Evolutionary conservation across 805 yeast species (phyloP).

Genomic region (Cyberlindnera euphorbiiphila): DNA sequence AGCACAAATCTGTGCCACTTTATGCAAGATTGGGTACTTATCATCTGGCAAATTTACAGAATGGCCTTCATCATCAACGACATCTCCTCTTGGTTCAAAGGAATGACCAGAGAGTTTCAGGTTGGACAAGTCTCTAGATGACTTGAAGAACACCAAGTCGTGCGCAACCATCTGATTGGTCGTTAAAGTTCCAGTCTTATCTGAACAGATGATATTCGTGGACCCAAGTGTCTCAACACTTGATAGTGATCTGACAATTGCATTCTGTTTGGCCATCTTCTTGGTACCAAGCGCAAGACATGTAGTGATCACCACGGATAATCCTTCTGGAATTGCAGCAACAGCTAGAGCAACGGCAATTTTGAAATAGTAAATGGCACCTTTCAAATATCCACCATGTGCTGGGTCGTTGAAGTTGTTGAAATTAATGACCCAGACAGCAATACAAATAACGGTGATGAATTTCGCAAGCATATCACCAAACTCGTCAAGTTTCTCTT

Average conservation of each 20-base stretch:
- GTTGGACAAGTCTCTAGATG: slow-evolving; percentile 26
- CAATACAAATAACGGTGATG: slow-evolving; percentile 43
- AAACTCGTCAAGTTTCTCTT: slow-evolving; percentile 35
- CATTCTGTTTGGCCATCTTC: slow-evolving; percentile 44
- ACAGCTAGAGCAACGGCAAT: slow-evolving; percentile 47
- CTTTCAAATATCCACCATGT: slow-evolving; percentile 40
- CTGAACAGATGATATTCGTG: slow-evolving; percentile 44
- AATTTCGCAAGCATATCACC: slow-evolving; percentile 40
- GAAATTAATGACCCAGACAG: slow-evolving; percentile 42
- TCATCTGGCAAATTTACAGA: slow-evolving; percentile 33
- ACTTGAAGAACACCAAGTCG: slow-evolving; percentile 30
- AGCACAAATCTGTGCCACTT: slow-evolving; percentile 28
- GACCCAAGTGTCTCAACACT: slow-evolving; percentile 59
- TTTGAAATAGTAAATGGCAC: slow-evolving; percentile 48
- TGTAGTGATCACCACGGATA: slow-evolving; percentile 49
- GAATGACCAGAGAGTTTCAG: slow-evolving; percentile 39
- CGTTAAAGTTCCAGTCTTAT: slow-evolving; percentile 47
- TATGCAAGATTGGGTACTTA: slow-evolving; percentile 31
- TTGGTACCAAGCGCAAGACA: slow-evolving; percentile 47
- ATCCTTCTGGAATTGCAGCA: slow-evolving; percentile 52
- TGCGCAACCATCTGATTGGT: slow-evolving; percentile 46
- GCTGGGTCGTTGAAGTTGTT: slow-evolving; percentile 38
- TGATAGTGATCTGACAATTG: slow-evolving; percentile 44
- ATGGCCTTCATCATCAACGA: slow-evolving; percentile 25
- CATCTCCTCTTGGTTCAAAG: slow-evolving; percentile 28